Conservation (phyloP, 2,329 filamentous ascomycete species). For the Davidsoniella virescens region DNA sequence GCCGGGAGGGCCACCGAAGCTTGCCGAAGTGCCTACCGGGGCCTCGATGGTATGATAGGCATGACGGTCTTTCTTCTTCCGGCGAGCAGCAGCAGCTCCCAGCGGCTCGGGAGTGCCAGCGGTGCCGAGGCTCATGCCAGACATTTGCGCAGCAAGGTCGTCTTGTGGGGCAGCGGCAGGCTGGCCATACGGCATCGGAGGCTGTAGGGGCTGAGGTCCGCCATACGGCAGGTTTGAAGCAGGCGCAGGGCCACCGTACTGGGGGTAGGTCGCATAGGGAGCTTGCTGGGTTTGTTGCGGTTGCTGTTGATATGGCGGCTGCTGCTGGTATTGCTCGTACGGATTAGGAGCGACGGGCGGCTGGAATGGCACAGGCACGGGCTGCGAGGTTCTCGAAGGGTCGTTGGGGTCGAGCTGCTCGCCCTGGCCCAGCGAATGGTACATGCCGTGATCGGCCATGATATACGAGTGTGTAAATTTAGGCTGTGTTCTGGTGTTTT, state of each 20-base stretch:
- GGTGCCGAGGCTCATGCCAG: conserved; percentile 50
- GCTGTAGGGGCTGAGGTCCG: conserved; percentile 3
- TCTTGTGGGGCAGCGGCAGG: conserved; percentile 19
- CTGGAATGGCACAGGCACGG: conserved; percentile 38
- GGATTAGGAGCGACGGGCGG: conserved; percentile 36
- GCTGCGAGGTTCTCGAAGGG: conserved; percentile 33
- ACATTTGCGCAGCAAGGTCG: conserved; percentile 55
- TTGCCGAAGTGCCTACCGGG: conserved; percentile 42
- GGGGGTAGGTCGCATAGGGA: conserved; percentile 1
- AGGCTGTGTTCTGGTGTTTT: not conserved
- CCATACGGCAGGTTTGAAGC: conserved; percentile 8
- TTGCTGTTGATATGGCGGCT: conserved; percentile 9
- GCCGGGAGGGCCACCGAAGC: conserved; percentile 48
- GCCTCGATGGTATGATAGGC: conserved; percentile 78
- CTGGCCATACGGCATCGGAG: conserved; percentile 1
- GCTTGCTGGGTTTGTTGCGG: conserved; percentile 1
- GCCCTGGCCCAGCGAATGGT: conserved; percentile 40
- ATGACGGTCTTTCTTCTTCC: conserved; percentile 89
- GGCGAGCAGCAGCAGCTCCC: conserved; percentile 34
- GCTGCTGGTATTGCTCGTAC: conserved; percentile 28
- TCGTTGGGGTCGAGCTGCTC: conserved; percentile 38
- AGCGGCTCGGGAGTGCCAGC: conserved; percentile 16
- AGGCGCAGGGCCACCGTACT: conserved; percentile 9
- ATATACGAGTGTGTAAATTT: conserved; percentile 10
- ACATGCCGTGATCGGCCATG: conserved; percentile 41